Evolutionary conservation across 352 stramenopile species (phyloP), one percentile per base, ranked within the genome.

Genomic region (Globisporangium nagaii): DNA sequence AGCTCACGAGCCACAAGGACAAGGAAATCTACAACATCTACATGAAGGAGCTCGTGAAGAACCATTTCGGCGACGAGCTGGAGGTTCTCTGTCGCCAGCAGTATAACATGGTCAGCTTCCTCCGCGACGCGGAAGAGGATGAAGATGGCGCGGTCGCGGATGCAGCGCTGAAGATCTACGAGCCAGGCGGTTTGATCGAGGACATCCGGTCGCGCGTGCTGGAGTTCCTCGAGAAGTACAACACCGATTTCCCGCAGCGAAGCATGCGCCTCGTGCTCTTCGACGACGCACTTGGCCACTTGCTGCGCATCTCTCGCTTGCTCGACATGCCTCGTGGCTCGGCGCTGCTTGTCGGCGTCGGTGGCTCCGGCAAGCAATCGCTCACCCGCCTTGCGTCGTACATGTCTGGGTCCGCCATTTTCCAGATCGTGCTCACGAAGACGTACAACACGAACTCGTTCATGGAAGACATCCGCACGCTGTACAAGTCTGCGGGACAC

Each of bases 391-490:
- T 99, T 2, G 94, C 96, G 27, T 86, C 93, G 17, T 99, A 98
- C 64, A 99, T 99, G 69, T 94, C 91, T 10, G 88, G 93, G 32
- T 96, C 93, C 1, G 83, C 73, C n/a, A 98, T 98, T 62, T 99
- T 99, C 66, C 96, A 99, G 79, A 96, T 99, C 46, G 96, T 97
- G 19, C 73, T 99, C 6, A 99, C 96, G 1, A 99, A 99, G 66
- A 97, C 93, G 48, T 99, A 99, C 83, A 98, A 98, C 63, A 93
- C 91, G 25, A 97, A 95, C 64, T 90, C 93, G 37, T 96, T 99
- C 59, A 94, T 99, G 86, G 97, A 99, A 59, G 96, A 99, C 51
- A 90, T 99, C 34, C 84, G 95, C 1, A 77, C 90, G 31, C 71
- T 99, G 60, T 99, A 98, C 81, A 98, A 98, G 60, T 98, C 87